Percentiles rank a stretch among this genome's conserved stretches.
phyloP scores from a whole-genome alignment of 768 basidiomycete species.

The Phylloporus rhodoxanthus region DNA sequence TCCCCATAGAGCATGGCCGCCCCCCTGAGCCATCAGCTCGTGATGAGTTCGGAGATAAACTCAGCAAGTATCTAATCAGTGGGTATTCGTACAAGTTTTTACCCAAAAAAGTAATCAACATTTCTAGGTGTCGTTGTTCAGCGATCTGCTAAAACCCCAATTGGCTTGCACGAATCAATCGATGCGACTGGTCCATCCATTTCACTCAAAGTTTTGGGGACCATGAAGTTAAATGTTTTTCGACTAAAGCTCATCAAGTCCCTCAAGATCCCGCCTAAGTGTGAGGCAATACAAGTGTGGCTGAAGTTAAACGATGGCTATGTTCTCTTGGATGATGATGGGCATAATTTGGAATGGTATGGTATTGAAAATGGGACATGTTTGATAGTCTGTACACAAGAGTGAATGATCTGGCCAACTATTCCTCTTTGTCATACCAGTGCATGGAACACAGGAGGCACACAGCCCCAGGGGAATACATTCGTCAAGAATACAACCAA shows the following conservation, averaged over 20 bases:
- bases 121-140: conserved; percentile 30
- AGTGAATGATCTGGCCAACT: conserved; percentile 3
- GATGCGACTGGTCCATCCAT: conserved; percentile 18
- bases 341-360: conserved; percentile 60
- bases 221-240: conserved; percentile 61
- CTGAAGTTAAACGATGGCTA: conserved; percentile 49
- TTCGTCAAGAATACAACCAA: conserved; percentile 5
- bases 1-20: conserved; percentile 50
- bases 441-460: conserved; percentile 7
- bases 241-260: conserved; percentile 59
- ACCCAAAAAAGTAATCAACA: conserved; percentile 1
- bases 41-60: conserved; percentile 40
- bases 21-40: conserved; percentile 35
- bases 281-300: conserved; percentile 44
- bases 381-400: conserved; percentile 26
- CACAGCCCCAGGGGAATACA: conserved; percentile 7
- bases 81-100: conserved; percentile 14
- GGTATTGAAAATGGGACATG: conserved; percentile 55
- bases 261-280: conserved; percentile 30
- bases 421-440: neutral
- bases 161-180: conserved; percentile 16
- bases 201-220: conserved; percentile 54
- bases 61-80: conserved; percentile 62
- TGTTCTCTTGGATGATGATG: conserved; percentile 45
- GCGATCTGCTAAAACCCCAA: conserved; percentile 16